Evolutionary conservation across 306 rosid species (phyloP).

Genomic region (Castanospermum australe): DNA sequence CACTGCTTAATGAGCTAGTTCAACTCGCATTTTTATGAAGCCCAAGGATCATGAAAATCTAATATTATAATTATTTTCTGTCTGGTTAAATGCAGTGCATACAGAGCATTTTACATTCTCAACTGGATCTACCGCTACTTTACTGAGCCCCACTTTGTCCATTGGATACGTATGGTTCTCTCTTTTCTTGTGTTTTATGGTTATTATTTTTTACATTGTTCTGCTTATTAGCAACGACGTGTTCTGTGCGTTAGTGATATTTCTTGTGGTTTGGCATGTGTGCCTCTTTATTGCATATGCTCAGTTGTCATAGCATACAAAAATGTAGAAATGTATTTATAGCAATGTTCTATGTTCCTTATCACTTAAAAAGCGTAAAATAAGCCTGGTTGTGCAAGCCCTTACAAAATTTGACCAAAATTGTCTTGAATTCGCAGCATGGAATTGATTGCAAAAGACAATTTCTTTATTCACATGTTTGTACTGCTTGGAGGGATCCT

Average conservation of each 20-base stretch:
- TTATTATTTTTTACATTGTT: neutral
- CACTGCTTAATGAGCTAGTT: slow-evolving; percentile 12
- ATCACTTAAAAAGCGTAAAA: neutral
- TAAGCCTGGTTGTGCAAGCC: no score
- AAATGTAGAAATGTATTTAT: neutral
- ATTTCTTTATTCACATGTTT: no score
- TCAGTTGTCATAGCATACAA: neutral
- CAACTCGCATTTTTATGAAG: neutral
- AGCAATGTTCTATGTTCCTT: neutral
- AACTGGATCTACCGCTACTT: slow-evolving; percentile 95
- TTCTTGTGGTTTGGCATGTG: neutral
- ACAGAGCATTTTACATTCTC: slow-evolving; percentile 75
- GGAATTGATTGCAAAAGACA: neutral
- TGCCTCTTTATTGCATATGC: neutral
- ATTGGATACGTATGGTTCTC: slow-evolving; percentile 76
- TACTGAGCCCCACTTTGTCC: slow-evolving; percentile 72
- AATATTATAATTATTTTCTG: slow-evolving; percentile 3
- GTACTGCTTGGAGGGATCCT: no score
- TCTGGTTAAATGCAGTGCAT: slow-evolving; percentile 64
- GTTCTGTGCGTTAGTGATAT: neutral
- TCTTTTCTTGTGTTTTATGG: slow-evolving; percentile 5
- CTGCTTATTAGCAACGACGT: no score
- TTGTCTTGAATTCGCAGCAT: no score
- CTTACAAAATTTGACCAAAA: no score
- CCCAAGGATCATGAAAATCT: neutral